Evolutionary conservation across 1,284 basidiomycete species (phyloP), one percentile per base, ranked within the genome.

Genomic region (Mixia osmundae): DNA sequence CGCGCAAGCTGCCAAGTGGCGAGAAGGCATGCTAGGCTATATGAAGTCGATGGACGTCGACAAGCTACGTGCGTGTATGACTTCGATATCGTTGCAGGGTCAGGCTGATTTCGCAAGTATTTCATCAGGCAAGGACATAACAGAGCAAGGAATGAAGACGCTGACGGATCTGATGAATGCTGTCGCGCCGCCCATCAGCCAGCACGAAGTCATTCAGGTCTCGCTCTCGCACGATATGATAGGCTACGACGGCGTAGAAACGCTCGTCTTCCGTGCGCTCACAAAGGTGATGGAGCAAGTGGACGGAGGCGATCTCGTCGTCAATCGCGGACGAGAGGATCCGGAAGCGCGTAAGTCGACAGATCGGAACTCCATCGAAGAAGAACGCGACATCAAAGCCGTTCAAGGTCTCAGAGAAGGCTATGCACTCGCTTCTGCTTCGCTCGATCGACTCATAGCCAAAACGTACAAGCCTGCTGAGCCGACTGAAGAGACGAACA

Each of bases 101-200:
- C 22, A 4, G 19, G 29, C 19, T 16, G 0, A 36, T 25, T 10
- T n/a, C 15, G 23, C 36, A 30, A 24, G 34, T 25, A 42, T 32
- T n/a, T n/a, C n/a, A n/a, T n/a, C n/a, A n/a, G 25, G 23, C 26
- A 36, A 21, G 8, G 25, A 22, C 18, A 20, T 28, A 20, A 22
- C 49, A 85, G 82, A 72, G 30, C 75, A 78, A 22, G 80, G 82
- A 19, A 58, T 83, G 42, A 83, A 77, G 5, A 83, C 82, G 1
- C 47, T 91, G 19, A 79, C 71, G 3, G 85, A 89, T 40, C 71
- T 97, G 38, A 61, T 97, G 43, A 91, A 95, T 53, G 87, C 76
- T 12, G 89, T 99, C 35, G 91, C 89, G 0, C 91, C 91, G 19
- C 91, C 91, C 3, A 95, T 97, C 48, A 78, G 85, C 10, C 83